Conservation (phyloP, 2,329 filamentous ascomycete species). For the Pseudocercospora crystallina region DNA sequence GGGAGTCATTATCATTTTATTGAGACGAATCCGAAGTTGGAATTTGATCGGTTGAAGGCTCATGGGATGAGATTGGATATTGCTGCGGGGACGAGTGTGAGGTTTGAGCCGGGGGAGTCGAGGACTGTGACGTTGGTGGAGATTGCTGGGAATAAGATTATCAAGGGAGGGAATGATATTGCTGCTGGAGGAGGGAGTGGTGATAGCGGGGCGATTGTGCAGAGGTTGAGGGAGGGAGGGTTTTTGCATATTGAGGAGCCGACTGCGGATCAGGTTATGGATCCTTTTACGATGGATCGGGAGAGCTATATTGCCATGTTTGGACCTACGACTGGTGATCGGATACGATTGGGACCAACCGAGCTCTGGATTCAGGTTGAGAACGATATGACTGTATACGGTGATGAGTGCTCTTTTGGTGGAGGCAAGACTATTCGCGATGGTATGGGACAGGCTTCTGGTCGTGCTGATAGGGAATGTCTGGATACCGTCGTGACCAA, state of each 20-base stretch:
- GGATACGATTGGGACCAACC: slow-evolving; percentile 77
- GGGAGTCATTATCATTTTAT: slow-evolving; percentile 96
- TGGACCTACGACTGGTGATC: slow-evolving; percentile 84
- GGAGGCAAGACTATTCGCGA: slow-evolving; percentile 92
- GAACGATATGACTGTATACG: slow-evolving; percentile 78
- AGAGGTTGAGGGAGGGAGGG: slow-evolving; percentile 66
- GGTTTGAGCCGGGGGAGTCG: slow-evolving; percentile 90
- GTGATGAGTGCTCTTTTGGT: slow-evolving; percentile 93
- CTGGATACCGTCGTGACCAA: slow-evolving; percentile 88
- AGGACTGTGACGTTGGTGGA: slow-evolving; percentile 89
- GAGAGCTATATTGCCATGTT: slow-evolving; percentile 84
- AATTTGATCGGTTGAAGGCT: slow-evolving; percentile 79
- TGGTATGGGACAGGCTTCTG: slow-evolving; percentile 91
- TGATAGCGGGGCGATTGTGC: slow-evolving; percentile 60
- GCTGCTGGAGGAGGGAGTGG: slow-evolving; percentile 65
- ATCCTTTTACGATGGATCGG: slow-evolving; percentile 70
- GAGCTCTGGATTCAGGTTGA: slow-evolving; percentile 91
- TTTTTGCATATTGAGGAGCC: slow-evolving; percentile 77
- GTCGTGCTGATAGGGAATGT: slow-evolving; percentile 67
- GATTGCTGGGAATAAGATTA: slow-evolving; percentile 76
- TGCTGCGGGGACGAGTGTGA: slow-evolving; percentile 82
- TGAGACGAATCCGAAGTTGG: slow-evolving; percentile 85
- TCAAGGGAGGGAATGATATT: slow-evolving; percentile 79
- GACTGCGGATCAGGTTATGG: slow-evolving; percentile 54
- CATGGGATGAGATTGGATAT: slow-evolving; percentile 90